Evolutionary conservation across 345 rosid genomes (phyloP).

Genomic region (Salix koriyanagi): DNA sequence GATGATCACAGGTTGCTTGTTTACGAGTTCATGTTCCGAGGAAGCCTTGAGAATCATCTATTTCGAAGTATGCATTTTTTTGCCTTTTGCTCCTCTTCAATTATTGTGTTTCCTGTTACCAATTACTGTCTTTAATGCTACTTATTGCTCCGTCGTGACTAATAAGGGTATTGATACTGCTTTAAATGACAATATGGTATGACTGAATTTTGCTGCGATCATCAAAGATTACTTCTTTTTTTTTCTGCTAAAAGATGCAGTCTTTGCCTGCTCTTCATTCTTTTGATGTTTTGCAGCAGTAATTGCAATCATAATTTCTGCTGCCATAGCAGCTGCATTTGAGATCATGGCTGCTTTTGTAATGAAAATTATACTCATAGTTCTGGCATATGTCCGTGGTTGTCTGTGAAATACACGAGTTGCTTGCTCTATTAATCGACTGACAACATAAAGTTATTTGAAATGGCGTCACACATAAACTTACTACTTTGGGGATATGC

Average conservation of each 20-base stretch:
- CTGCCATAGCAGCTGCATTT: background rate
- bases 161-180: background rate
- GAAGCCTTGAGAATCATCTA: slow-evolving; percentile 94
- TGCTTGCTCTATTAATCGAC: background rate
- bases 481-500: background rate
- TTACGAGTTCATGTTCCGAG: slow-evolving; percentile 92
- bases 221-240: background rate
- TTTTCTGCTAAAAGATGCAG: background rate
- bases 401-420: background rate
- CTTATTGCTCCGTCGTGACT: background rate
- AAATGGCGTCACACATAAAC: background rate
- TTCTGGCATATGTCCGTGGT: background rate
- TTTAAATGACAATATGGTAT: background rate
- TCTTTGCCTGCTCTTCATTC: slow-evolving; percentile 4
- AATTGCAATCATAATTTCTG: background rate
- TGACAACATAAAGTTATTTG: background rate
- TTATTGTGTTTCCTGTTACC: background rate
- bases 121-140: background rate
- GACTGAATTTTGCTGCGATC: background rate
- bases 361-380: background rate
- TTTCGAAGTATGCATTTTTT: slow-evolving; percentile 64
- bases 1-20: slow-evolving; percentile 90
- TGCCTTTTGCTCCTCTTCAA: background rate
- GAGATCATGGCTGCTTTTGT: background rate
- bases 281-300: background rate